A percentile compares a stretch with the other conserved stretches of the same genome.
Conservation (phyloP, 768 basidiomycete species). For the Suillus fuscotomentosus region DNA sequence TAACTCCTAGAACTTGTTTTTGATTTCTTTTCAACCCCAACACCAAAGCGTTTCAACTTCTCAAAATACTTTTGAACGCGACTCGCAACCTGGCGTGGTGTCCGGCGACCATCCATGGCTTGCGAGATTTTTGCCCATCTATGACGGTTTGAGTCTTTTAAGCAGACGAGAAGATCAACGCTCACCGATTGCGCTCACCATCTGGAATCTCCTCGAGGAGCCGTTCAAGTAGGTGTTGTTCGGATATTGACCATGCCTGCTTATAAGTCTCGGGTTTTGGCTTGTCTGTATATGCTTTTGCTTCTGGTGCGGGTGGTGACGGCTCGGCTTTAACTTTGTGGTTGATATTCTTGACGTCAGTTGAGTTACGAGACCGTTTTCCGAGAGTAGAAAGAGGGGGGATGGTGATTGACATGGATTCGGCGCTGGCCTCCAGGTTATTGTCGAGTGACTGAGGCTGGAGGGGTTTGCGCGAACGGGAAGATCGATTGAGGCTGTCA, state of each 20-base stretch:
- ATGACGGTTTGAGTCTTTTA: slow-evolving; percentile 11
- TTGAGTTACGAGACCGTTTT: slow-evolving; percentile 25
- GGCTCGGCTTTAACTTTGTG: slow-evolving; percentile 17
- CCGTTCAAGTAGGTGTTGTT: slow-evolving; percentile 75
- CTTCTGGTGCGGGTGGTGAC: slow-evolving; percentile 11
- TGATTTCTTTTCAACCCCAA: slow-evolving; percentile 38
- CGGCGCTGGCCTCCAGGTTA: slow-evolving; percentile 10
- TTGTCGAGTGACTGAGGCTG: slow-evolving; percentile 19
- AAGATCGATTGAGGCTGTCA: slow-evolving; percentile 12
- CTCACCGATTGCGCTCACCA: slow-evolving; percentile 71
- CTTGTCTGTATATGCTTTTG: slow-evolving; percentile 24
- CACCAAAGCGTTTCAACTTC: slow-evolving; percentile 75
- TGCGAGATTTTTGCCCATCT: slow-evolving; percentile 82
- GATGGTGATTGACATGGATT: slow-evolving; percentile 11
- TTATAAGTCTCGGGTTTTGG: slow-evolving; percentile 67
- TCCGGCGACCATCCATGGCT: slow-evolving; percentile 76
- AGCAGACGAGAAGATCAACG: slow-evolving; percentile 6
- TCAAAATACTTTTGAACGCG: slow-evolving; percentile 88
- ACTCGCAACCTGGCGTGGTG: slow-evolving; percentile 84
- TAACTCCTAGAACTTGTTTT: slow-evolving; percentile 20
- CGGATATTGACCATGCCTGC: slow-evolving; percentile 71
- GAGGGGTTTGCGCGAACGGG: slow-evolving; percentile 30
- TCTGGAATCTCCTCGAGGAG: slow-evolving; percentile 75
- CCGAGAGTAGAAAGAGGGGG: slow-evolving; percentile 20
- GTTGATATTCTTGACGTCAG: slow-evolving; percentile 16